Percentiles rank a stretch among this genome's conserved stretches.
These are phyloP conservation scores for Gnaphalium uliginosum DNA, from an alignment of 129 eudicot genomes.

Conservation along the genomic window DNA sequence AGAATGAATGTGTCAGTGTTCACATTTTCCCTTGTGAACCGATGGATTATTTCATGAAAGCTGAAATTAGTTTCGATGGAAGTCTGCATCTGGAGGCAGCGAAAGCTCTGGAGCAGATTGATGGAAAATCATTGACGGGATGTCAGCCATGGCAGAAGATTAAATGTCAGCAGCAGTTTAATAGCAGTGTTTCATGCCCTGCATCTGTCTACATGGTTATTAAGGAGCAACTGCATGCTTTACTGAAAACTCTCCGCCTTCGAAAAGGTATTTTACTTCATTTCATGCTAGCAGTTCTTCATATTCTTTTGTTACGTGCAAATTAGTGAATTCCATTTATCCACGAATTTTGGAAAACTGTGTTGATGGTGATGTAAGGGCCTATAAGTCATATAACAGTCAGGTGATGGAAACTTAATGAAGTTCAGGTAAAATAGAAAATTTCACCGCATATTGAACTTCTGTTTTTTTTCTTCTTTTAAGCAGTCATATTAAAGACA, in stretches of 20 bases:
- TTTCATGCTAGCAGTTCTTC: background rate
- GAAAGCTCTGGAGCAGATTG: slow-evolving; percentile 79
- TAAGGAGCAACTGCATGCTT: slow-evolving; percentile 48
- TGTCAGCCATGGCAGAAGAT: slow-evolving; percentile 89
- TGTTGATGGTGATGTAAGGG: background rate
- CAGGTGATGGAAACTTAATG: no score
- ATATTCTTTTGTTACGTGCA: background rate
- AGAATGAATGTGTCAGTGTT: slow-evolving; percentile 50
- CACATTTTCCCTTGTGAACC: slow-evolving; percentile 55
- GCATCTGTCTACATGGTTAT: slow-evolving; percentile 67
- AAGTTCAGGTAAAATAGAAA: no score
- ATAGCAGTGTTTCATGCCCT: slow-evolving; percentile 79
- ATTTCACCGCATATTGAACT: no score
- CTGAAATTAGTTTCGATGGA: slow-evolving; percentile 77
- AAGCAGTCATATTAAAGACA: no score
- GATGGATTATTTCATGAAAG: slow-evolving; percentile 52
- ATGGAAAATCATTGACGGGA: slow-evolving; percentile 72
- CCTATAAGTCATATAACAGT: background rate
- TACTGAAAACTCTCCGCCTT: slow-evolving; percentile 45
- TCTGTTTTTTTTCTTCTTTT: no score
- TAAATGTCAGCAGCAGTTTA: slow-evolving; percentile 68
- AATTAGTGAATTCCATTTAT: background rate
- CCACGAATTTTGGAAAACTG: background rate
- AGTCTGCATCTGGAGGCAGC: slow-evolving; percentile 97
- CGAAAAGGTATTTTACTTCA: slow-evolving; percentile 48